Conservation (phyloP, 2,329 filamentous ascomycete genomes). For the Calonectria fujianensis region DNA sequence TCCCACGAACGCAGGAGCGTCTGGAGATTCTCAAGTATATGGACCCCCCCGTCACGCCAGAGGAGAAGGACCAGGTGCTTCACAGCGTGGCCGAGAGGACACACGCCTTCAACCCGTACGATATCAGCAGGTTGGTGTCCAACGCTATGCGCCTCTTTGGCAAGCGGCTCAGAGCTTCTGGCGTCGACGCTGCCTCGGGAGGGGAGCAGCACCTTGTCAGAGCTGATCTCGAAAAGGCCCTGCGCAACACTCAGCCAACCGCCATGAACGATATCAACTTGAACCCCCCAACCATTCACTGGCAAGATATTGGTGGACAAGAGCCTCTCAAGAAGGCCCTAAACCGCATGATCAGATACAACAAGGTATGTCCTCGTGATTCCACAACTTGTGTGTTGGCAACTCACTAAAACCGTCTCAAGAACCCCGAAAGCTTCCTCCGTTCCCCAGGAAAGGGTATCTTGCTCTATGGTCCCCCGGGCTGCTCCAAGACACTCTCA, state of each 20-base stretch:
- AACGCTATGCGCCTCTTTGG: constrained; percentile 57
- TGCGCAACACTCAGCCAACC: constrained; percentile 83
- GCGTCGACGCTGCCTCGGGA: constrained; percentile 30
- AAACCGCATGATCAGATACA: constrained; percentile 68
- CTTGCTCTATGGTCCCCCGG: constrained; percentile 92
- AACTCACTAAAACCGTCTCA: background rate
- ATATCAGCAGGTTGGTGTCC: constrained; percentile 79
- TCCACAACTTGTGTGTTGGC: background rate
- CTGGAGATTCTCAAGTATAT: constrained; percentile 83
- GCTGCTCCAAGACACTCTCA: constrained; percentile 94
- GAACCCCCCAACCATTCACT: constrained; percentile 89
- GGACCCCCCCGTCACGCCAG: constrained; percentile 66
- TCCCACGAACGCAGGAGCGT: constrained; percentile 83
- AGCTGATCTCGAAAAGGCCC: constrained; percentile 78
- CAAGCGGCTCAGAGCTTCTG: constrained; percentile 50
- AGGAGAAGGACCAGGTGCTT: constrained; percentile 71
- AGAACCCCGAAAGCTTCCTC: constrained; percentile 62
- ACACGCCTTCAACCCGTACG: constrained; percentile 89
- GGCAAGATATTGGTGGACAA: constrained; percentile 92
- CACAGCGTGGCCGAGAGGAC: constrained; percentile 81
- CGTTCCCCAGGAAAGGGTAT: constrained; percentile 84
- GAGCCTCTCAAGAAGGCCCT: constrained; percentile 81
- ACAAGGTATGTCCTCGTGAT: constrained; percentile 55
- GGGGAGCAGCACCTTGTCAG: constrained; percentile 58
- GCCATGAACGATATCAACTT: constrained; percentile 93